phyloP scores from a whole-genome alignment of 805 yeast genomes.

The Debaryomyces maramus region DNA sequence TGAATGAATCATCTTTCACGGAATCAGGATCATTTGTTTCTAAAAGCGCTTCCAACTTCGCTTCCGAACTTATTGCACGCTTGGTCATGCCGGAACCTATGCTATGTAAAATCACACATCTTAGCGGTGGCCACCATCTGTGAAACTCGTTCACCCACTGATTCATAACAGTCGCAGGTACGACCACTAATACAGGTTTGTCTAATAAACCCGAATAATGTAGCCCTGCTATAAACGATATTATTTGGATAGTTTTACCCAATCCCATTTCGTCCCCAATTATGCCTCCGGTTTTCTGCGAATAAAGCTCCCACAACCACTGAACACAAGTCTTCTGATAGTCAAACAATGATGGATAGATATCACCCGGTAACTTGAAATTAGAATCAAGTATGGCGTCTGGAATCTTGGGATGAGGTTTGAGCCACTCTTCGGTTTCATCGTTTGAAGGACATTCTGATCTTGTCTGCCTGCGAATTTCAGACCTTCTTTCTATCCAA shows the following conservation, averaged over 20 bases:
- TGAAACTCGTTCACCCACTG: conserved; percentile 98
- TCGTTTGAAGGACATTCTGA: conserved; percentile 8
- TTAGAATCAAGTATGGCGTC: conserved; percentile 74
- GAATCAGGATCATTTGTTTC: conserved; percentile 43
- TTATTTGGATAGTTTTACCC: conserved; percentile 92
- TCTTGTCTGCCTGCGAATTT: conserved; percentile 29
- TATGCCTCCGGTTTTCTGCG: conserved; percentile 90
- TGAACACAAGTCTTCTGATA: conserved; percentile 96
- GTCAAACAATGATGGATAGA: conserved; percentile 81
- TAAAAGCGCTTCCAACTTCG: conserved; percentile 50
- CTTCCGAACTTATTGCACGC: conserved; percentile 35
- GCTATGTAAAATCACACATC: conserved; percentile 84
- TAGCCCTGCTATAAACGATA: conserved; percentile 85
- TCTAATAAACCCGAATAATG: conserved; percentile 76
- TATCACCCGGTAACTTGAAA: conserved; percentile 85
- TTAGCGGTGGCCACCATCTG: conserved; percentile 95
- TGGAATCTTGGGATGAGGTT: conserved; percentile 73
- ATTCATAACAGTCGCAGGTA: conserved; percentile 94
- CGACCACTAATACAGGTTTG: conserved; percentile 82
- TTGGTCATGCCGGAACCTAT: conserved; percentile 82
- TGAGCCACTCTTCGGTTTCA: conserved; percentile 57
- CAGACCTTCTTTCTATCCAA: conserved; percentile 60
- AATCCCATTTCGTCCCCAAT: conserved; percentile 98
- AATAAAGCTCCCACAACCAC: conserved; percentile 94
- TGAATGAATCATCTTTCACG: conserved; percentile 15